Conservation (phyloP, 768 basidiomycete species). For the Rhodotorula taiwanensis region DNA sequence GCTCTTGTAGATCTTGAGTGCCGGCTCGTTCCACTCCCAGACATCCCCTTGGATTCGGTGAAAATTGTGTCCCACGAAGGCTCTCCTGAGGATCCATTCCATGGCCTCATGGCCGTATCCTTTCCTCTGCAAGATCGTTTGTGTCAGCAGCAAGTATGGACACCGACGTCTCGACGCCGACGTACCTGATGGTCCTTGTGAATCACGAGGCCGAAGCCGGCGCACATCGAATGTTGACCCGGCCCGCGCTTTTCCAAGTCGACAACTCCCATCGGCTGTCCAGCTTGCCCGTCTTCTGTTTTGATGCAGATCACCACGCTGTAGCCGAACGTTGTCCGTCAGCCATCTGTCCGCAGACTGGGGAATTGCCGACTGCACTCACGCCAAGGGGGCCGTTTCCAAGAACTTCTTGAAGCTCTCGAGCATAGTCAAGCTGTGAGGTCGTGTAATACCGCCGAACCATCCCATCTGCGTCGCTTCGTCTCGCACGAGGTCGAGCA, state of each 20-base stretch:
- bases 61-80: background rate
- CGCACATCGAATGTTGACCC: background rate
- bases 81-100: conserved; percentile 14
- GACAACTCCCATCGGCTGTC: background rate
- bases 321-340: background rate
- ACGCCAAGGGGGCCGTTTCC: too few relatives aligned
- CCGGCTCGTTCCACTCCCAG: background rate
- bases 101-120: conserved; percentile 14
- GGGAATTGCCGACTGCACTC: too few relatives aligned
- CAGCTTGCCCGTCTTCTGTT: fast-evolving
- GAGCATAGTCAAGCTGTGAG: background rate
- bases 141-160: background rate
- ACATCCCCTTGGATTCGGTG: background rate
- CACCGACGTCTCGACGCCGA: background rate
- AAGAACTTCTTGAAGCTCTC: background rate
- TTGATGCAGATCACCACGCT: background rate
- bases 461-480: background rate
- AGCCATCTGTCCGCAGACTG: background rate
- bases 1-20: background rate
- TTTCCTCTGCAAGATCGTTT: background rate
- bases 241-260: background rate
- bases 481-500: background rate
- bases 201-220: conserved; percentile 3
- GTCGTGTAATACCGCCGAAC: background rate
- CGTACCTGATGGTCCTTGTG: background rate